These are phyloP conservation scores for Chlorophyllum brunneum DNA, from an alignment of 768 basidiomycete genomes.

Conservation along the genomic window DNA sequence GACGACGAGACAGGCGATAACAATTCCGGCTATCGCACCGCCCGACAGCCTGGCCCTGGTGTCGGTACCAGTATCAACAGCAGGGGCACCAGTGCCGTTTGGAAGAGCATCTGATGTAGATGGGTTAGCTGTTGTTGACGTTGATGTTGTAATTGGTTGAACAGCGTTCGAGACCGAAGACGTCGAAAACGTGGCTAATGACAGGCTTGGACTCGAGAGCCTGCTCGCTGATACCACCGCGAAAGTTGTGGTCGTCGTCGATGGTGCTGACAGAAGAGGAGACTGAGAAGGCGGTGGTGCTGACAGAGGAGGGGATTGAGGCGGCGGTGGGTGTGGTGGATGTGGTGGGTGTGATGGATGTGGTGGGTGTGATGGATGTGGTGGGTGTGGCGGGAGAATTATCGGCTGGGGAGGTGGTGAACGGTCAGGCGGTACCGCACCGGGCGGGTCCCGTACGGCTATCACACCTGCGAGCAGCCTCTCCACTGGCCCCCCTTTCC, in stretches of 20 bases:
- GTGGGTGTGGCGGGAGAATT: too few relatives aligned
- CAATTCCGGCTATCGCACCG: constrained; percentile 54
- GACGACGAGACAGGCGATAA: constrained; percentile 38
- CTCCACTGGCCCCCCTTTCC: background rate
- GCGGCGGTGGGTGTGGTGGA: too few relatives aligned
- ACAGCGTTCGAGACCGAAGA: background rate
- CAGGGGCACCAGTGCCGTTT: too few relatives aligned
- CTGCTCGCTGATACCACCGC: too few relatives aligned
- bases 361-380: too few relatives aligned
- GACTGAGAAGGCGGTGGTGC: background rate
- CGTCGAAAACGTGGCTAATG: background rate
- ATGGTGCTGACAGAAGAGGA: background rate
- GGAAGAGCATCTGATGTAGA: background rate
- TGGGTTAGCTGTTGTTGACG: background rate
- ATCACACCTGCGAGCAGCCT: constrained; percentile 17
- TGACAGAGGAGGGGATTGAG: too few relatives aligned
- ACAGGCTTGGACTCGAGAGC: background rate
- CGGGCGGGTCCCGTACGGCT: background rate
- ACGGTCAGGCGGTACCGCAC: constrained; percentile 2
- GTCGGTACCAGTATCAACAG: background rate
- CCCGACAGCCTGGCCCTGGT: constrained; percentile 27
- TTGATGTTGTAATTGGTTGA: background rate
- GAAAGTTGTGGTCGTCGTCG: background rate
- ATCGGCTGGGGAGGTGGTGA: too few relatives aligned
- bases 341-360: too few relatives aligned